These are phyloP conservation scores for Beauveria rudraprayagi DNA, from an alignment of 2,329 filamentous ascomycete genomes.

Conservation along the genomic window DNA sequence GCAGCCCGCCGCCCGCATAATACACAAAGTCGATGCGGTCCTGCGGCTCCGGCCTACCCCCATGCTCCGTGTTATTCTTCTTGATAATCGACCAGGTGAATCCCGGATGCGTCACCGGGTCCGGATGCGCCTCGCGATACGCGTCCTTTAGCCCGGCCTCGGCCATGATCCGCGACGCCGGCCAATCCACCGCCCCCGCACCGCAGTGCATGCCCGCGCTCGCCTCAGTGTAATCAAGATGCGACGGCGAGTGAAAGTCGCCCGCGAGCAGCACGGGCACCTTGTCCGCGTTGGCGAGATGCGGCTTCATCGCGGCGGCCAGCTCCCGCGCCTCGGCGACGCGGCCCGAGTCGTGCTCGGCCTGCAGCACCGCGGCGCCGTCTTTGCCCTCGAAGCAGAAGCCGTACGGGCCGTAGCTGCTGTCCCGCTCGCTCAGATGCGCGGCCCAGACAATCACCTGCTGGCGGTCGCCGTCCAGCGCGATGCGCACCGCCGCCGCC, in stretches of 20 bases:
- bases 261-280: constrained; percentile 31
- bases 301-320: constrained; percentile 23
- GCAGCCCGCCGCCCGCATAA: constrained; percentile 24
- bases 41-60: constrained; percentile 25
- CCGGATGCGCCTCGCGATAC: constrained; percentile 29
- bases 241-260: constrained; percentile 36
- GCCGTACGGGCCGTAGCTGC: constrained; percentile 32
- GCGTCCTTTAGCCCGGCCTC: constrained; percentile 30
- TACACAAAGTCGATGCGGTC: constrained; percentile 38
- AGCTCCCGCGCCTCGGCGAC: constrained; percentile 29
- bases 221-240: constrained; percentile 31
- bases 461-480: constrained; percentile 23
- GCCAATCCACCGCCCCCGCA: constrained; percentile 27
- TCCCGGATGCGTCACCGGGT: constrained; percentile 25
- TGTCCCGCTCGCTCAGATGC: constrained; percentile 25
- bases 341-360: constrained; percentile 28
- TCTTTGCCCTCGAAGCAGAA: constrained; percentile 30
- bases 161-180: constrained; percentile 25
- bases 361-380: constrained; percentile 23
- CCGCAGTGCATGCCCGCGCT: constrained; percentile 28
- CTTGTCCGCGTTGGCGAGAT: constrained; percentile 22
- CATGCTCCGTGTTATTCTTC: constrained; percentile 20
- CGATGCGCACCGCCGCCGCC: constrained; percentile 26
- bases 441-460: constrained; percentile 28
- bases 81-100: constrained; percentile 34